Evolutionary conservation across 495 filamentous ascomycete species (phyloP), one percentile per base, ranked within the genome.

Genomic region (Penicillium simplicissimum): DNA sequence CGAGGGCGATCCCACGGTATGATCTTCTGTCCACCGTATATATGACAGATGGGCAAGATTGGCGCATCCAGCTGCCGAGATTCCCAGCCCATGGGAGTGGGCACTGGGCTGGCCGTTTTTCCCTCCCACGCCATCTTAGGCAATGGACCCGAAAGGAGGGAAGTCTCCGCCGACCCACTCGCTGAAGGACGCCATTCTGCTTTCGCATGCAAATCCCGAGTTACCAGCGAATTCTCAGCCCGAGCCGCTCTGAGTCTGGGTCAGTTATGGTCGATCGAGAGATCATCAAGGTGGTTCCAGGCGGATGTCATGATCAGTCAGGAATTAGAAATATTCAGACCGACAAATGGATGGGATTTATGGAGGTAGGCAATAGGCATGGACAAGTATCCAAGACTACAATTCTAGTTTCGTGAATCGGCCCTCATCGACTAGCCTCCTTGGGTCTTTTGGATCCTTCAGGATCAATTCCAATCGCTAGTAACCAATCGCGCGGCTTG

Each of bases 151-250:
- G 34, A 63, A 62, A 55, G 37, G 33, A 60, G 53, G 43, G 38
- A 52, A 40, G 47, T 28, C 60, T 60, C 57, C 54, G 49, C 49
- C 33, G 63, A 64, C 62, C 67, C 65, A 70, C 64, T 23, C 31
- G 6, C 36, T 60, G 36, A 54, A 61, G 52, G 38, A 57, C 35
- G 52, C 38, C 42, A 34, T 43, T 49, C 35, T 40, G 35, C 25
- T 40, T 56, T 34, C 31, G 40, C 25, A 10, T 33, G 59, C 62
- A 67, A 67, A 67, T 65, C 62, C 65, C 65, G 65, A 61, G 53
- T 11, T 23, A 55, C 60, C 66, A 60, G 63, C 57, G 60, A 65
- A 55, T 59, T 63, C 43, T 42, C 53, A 23, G 33, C 33, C 48
- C 15, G 52, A 25, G 43, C 47, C 56, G 47, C 37, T 23, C 10